These are phyloP conservation scores for Voacanga thouarsii DNA, from an alignment of 257 asterid genomes.

Conservation along the genomic window DNA sequence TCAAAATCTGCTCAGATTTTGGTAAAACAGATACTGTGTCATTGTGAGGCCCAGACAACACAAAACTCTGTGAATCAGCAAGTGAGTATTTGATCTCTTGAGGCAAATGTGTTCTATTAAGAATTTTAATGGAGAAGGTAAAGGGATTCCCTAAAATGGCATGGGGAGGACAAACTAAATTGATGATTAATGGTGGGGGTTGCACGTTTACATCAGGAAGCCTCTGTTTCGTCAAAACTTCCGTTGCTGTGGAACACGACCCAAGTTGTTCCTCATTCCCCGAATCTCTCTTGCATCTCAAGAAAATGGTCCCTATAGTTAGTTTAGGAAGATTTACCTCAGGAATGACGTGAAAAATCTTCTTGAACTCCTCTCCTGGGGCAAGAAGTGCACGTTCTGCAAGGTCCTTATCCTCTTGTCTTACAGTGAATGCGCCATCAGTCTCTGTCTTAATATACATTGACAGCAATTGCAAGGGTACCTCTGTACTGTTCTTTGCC, in stretches of 20 bases:
- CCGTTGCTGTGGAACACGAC: slow-evolving; percentile 27
- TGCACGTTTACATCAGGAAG: slow-evolving; percentile 79
- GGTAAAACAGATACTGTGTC: slow-evolving; percentile 76
- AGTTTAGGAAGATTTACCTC: slow-evolving; percentile 38
- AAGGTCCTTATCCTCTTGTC: slow-evolving; percentile 50
- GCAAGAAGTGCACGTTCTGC: slow-evolving; percentile 47
- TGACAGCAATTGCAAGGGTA: slow-evolving; percentile 74
- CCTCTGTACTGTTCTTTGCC: slow-evolving; percentile 81
- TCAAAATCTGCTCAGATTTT: slow-evolving; percentile 49
- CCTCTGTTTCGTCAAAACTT: slow-evolving; percentile 56
- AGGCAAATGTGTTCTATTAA: slow-evolving; percentile 62
- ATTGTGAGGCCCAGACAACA: slow-evolving; percentile 75
- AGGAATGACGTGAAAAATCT: slow-evolving; percentile 71
- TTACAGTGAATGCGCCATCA: slow-evolving; percentile 38
- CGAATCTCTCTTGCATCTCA: slow-evolving; percentile 79
- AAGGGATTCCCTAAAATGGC: slow-evolving; percentile 82
- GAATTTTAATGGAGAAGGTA: slow-evolving; percentile 47
- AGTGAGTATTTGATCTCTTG: slow-evolving; percentile 87
- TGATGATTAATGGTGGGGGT: slow-evolving; percentile 66
- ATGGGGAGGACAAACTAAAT: slow-evolving; percentile 70
- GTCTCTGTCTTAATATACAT: slow-evolving; percentile 60
- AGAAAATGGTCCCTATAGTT: slow-evolving; percentile 55
- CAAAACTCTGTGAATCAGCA: slow-evolving; percentile 82
- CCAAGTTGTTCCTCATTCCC: slow-evolving; percentile 23
- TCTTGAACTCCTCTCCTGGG: slow-evolving; percentile 92